Conservation (phyloP, 148 eudicot species). For the Beta vulgaris region DNA sequence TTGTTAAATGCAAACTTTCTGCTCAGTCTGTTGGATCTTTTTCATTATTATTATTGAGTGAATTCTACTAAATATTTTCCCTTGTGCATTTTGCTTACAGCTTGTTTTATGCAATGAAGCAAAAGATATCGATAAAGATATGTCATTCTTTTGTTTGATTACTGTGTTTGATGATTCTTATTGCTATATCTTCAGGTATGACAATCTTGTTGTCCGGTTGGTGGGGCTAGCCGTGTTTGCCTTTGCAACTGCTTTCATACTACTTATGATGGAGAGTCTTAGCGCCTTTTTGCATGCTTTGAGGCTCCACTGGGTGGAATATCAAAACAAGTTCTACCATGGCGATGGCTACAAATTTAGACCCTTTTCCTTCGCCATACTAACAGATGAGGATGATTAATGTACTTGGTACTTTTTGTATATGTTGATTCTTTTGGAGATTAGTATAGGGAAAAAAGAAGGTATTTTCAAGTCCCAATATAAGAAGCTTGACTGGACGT, state of each 20-base stretch:
- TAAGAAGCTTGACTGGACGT: slow-evolving; percentile 17
- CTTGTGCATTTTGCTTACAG: neutral
- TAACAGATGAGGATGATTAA: slow-evolving; percentile 87
- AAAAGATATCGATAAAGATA: neutral
- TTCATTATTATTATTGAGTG: neutral
- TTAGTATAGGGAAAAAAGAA: slow-evolving; percentile 18
- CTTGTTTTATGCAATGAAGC: neutral
- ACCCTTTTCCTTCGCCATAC: slow-evolving; percentile 82
- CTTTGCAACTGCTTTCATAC: slow-evolving; percentile 88
- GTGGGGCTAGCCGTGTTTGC: slow-evolving; percentile 74
- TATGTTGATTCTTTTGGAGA: slow-evolving; percentile 30
- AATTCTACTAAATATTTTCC: neutral
- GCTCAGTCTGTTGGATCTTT: neutral
- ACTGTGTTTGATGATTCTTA: neutral
- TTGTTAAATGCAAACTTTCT: neutral
- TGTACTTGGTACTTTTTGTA: slow-evolving; percentile 21
- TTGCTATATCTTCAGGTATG: slow-evolving; percentile 50
- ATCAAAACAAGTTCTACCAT: slow-evolving; percentile 80
- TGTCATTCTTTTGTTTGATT: neutral
- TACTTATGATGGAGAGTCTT: slow-evolving; percentile 94
- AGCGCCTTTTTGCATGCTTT: slow-evolving; percentile 98
- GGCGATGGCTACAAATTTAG: slow-evolving; percentile 95
- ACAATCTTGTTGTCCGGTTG: slow-evolving; percentile 63
- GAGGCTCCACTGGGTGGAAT: slow-evolving; percentile 99
- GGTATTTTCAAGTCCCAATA: slow-evolving; percentile 9